Base-by-base conservation (phyloP, 2,329 filamentous ascomycete species). In the Nothopassalora personata region DNA sequence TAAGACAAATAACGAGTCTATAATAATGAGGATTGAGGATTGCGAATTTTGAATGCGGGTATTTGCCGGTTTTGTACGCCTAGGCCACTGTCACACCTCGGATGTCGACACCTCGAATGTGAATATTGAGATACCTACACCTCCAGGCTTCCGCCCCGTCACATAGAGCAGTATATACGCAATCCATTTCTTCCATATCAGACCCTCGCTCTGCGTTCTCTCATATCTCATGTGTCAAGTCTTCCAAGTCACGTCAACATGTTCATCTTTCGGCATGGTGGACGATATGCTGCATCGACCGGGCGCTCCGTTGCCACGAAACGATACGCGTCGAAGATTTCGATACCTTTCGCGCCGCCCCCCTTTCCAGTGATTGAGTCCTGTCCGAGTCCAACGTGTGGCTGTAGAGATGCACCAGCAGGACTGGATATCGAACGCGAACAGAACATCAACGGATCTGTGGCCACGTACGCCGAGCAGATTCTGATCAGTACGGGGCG, bases 401-500 rank as follows among this genome's bases (percentile, higher is more conserved):
- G 80, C 11, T 96, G 91, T 74, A 83, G 86, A n/a, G 76, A 83
- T 1, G 87, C 80, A 56, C 86, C 89, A 0, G 65, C 74, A 11
- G 86, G 83, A 3, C 79, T 95, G 15, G 83, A 86, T 23, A 92
- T 97, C 55, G 91, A 97, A 70, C 80, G 82, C 67, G 81, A 83
- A 61, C 83, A 83, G 43, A 80, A 82, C 18, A 77, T 97, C 47
- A 87, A 89, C 70, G 89, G 89, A 11, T 87, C 88, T 5, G 92
- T 96, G 76, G 80, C 88, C 1, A 79, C 81, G 1, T 96, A 96
- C 71, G 81, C 86, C 1, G 87, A 95, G 73, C 91, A 97, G 67
- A 83, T 97, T 3, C 75, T 97, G 9, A 80, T 97, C 13, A 92
- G 88, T 62, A 96, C 91, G 0, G 91, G 90, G 4, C 84, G 85